Percentiles rank a stretch among this genome's conserved stretches.
These are phyloP conservation scores for Citrus cavaleriei DNA, from an alignment of 345 rosid species.

Conservation along the genomic window DNA sequence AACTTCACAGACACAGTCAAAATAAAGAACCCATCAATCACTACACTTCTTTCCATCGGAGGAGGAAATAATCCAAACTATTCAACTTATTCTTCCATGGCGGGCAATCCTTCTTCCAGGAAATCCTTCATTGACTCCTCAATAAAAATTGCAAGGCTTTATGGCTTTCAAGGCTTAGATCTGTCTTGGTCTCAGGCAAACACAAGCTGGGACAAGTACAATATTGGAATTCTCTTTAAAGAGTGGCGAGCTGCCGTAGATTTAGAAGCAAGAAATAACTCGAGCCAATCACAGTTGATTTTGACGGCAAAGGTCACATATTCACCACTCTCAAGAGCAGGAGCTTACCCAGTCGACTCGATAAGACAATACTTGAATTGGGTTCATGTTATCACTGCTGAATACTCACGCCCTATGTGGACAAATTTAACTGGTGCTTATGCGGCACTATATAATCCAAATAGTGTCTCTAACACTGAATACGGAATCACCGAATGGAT, in stretches of 20 bases:
- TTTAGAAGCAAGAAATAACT: not conserved
- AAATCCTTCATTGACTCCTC: conserved; percentile 7
- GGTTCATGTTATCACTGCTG: conserved; percentile 20
- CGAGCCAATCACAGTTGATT: not conserved
- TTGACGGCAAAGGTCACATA: conserved; percentile 10
- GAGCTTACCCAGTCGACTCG: conserved; percentile 11
- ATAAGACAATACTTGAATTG: conserved; percentile 17
- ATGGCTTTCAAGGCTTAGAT: conserved; percentile 12
- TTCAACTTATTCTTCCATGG: conserved; percentile 13
- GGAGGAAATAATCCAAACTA: not conserved
- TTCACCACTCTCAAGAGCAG: not conserved
- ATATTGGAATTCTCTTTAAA: not conserved
- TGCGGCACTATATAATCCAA: conserved; percentile 24
- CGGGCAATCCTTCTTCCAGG: not conserved
- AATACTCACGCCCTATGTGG: conserved; percentile 12
- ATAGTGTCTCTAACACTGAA: not conserved
- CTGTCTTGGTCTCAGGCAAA: not conserved
- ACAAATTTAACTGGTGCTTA: conserved; percentile 12
- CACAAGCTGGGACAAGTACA: not conserved
- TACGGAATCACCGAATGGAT: conserved; percentile 6
- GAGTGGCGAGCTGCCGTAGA: conserved; percentile 2
- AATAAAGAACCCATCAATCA: conserved; percentile 20
- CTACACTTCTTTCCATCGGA: conserved; percentile 16
- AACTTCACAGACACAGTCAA: not conserved
- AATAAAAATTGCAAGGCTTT: conserved; percentile 9